Percentiles rank a stretch among this genome's conserved stretches.
Evolutionary conservation across 2,329 filamentous ascomycete species (phyloP).

Genomic region (Fusarium sp.): DNA sequence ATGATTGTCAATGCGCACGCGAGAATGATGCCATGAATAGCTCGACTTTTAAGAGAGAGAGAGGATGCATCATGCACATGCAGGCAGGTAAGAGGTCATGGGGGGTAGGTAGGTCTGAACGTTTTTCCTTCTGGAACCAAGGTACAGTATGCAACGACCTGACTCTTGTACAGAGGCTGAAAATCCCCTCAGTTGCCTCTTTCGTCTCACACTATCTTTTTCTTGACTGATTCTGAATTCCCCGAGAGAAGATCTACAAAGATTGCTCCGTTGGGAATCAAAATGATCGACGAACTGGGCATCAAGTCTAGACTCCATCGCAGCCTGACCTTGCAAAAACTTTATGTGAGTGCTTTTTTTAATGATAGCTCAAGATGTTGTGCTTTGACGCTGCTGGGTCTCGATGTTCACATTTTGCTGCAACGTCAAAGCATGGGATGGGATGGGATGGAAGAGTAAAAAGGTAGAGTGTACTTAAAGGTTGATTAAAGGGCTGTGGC

Average conservation of each 20-base stretch:
- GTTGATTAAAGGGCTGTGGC: slow-evolving; percentile 24
- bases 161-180: not conserved
- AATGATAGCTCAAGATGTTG: not conserved
- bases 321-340: slow-evolving; percentile 3
- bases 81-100: not conserved
- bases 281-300: slow-evolving; percentile 35
- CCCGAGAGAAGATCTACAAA: not conserved
- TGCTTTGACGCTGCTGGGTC: slow-evolving; percentile 21
- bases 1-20: slow-evolving; percentile 23
- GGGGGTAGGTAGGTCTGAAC: not conserved
- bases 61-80: not conserved
- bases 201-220: not conserved
- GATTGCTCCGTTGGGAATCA: not conserved
- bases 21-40: slow-evolving; percentile 12
- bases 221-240: not conserved
- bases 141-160: not conserved
- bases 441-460: not conserved
- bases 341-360: not conserved
- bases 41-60: not conserved
- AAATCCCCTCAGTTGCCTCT: not conserved
- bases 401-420: slow-evolving; percentile 6
- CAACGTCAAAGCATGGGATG: slow-evolving; percentile 26
- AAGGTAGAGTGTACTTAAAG: slow-evolving; percentile 26
- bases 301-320: slow-evolving; percentile 20
- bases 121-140: not conserved